Evolutionary conservation across 257 asterid genomes (phyloP), one percentile per base, ranked within the genome.

Genomic region (Capsicum pubescens): DNA sequence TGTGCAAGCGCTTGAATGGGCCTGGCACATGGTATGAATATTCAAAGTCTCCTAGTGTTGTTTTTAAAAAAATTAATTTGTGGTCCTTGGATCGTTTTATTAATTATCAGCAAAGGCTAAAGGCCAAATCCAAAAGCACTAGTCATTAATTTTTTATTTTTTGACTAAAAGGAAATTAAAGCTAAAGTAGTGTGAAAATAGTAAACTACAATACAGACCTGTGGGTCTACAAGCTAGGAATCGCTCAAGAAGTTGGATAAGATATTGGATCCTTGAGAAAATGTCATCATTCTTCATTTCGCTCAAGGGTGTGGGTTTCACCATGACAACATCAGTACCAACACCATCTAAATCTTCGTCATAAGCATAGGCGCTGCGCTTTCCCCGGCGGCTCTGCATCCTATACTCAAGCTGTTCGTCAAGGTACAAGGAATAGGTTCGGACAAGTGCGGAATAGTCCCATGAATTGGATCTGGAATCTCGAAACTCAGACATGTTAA

Each of bases 381-480:
- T 93, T 59, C 93, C 95, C 61, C 97, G 82, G 48, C 92, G 83
- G 50, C 84, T 88, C 63, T 95, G 97, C 95, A 97, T 92, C 88
- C 91, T 83, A 26, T 89, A 88, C 91, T 95, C 98, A 12, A 97
- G 99, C 61, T 91, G 94, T 86, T 97, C 97, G 42, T 97, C 98
- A 35, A 97, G 87, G 83, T 93, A 97, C 74, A 94, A 46, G 0
- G 94, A 97, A 57, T 95, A 95, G 1, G 97, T 92, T 7, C 98
- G 83, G 21, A 93, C 98, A 9, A 97, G 95, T 0, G 98, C 95
- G 0, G 99, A 95, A 85, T 89, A 94, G 72, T 95, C 99, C 99
- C 99, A 97, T 0, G 99, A 88, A 48, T 94, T 79, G 0, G 92
- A 86, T 72, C 84, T 83, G 4, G 84, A 14, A 87, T 95, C 99